A percentile compares a stretch with the other conserved stretches of the same genome.
phyloP scores from a whole-genome alignment of 179 eudicot genomes.

The Camellia oleifera region DNA sequence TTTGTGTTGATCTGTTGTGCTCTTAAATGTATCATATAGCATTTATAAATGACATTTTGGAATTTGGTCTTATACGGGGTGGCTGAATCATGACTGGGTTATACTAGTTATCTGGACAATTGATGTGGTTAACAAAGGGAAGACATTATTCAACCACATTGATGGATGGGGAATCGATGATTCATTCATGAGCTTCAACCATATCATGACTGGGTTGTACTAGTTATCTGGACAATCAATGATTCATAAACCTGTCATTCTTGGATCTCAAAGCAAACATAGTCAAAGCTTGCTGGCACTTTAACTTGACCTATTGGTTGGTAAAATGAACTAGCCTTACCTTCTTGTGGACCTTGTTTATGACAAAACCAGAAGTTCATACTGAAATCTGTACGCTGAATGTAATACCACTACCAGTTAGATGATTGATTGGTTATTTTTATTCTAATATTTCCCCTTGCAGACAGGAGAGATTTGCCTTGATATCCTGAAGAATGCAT shows the following conservation, averaged over 20 bases:
- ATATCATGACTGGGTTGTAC: too few relatives aligned
- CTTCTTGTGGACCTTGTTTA: neutral
- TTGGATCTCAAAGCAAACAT: neutral
- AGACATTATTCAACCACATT: neutral
- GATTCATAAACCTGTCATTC: neutral
- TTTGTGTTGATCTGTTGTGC: neutral
- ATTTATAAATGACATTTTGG: neutral
- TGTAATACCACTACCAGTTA: neutral
- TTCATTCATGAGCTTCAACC: neutral
- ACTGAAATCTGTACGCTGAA: neutral
- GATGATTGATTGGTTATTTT: neutral
- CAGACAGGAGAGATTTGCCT: constrained; percentile 98
- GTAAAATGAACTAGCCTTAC: neutral
- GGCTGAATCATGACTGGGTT: neutral
- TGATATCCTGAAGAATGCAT: constrained; percentile 95
- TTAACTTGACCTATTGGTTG: neutral
- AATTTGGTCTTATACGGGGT: neutral
- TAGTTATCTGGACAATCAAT: neutral
- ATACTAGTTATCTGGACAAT: neutral
- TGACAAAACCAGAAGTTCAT: neutral
- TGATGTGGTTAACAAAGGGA: neutral
- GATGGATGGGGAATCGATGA: neutral
- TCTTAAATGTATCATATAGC: neutral
- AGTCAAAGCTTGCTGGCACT: neutral
- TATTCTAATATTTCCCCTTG: neutral